These are phyloP conservation scores for Lycium barbarum DNA, from an alignment of 257 asterid genomes.

Conservation along the genomic window DNA sequence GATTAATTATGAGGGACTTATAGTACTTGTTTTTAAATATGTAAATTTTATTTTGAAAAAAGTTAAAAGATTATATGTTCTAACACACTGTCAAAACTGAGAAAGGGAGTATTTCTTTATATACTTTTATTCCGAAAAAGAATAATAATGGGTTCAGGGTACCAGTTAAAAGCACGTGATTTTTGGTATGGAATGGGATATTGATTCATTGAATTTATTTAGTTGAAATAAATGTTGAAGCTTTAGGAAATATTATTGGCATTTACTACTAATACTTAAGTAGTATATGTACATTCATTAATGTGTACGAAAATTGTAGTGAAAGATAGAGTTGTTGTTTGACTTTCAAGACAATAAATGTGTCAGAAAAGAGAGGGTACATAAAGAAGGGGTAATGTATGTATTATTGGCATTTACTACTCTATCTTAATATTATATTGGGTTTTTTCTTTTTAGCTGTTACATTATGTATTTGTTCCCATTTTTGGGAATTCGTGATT, in stretches of 20 bases:
- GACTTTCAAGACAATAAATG: neutral
- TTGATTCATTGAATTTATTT: neutral
- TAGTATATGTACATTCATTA: too few relatives aligned
- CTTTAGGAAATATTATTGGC: neutral
- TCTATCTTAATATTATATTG: neutral
- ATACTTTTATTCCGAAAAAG: neutral
- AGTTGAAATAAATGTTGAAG: neutral
- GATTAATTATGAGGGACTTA: too few relatives aligned
- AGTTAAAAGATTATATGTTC: too few relatives aligned
- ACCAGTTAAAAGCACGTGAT: neutral
- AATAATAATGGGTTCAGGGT: neutral
- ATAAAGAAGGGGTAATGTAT: neutral
- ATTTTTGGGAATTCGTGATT: constrained; percentile 32
- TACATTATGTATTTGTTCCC: neutral
- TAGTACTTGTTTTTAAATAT: too few relatives aligned
- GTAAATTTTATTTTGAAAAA: too few relatives aligned
- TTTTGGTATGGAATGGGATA: neutral
- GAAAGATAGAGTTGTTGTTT: neutral
- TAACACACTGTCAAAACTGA: too few relatives aligned
- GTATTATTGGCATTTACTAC: neutral
- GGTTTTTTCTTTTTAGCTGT: neutral
- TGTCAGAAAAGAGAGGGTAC: neutral
- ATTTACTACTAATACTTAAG: too few relatives aligned
- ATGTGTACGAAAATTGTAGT: neutral
- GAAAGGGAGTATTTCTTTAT: neutral